Conservation (phyloP, 2,329 filamentous ascomycete genomes). For the Alternaria triticina region DNA sequence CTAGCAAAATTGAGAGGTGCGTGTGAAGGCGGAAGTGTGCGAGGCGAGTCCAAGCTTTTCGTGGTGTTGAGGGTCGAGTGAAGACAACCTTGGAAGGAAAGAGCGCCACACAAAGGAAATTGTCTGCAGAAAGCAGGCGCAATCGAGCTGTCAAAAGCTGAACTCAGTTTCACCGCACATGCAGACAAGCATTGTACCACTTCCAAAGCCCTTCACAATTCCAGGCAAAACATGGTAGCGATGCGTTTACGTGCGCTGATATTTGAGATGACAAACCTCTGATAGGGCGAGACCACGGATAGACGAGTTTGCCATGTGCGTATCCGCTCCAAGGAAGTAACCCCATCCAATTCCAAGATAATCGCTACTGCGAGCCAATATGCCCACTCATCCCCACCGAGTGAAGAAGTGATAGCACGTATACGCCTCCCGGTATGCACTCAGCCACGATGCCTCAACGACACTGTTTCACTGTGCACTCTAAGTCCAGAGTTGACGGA, state of each 20-base stretch:
- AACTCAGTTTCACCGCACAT: background rate
- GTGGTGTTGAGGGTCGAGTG: conserved; percentile 1
- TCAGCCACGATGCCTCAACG: too few species aligned
- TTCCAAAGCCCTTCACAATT: background rate
- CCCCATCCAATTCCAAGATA: background rate
- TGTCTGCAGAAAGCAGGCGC: background rate
- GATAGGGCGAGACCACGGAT: background rate
- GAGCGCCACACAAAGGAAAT: background rate
- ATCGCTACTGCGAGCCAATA: too few species aligned
- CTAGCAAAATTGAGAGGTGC: background rate
- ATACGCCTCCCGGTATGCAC: background rate
- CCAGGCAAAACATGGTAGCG: background rate
- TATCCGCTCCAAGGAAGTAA: background rate
- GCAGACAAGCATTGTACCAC: background rate
- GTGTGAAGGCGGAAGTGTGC: background rate
- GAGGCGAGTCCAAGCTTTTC: background rate
- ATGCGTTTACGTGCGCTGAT: background rate
- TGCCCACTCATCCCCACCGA: background rate
- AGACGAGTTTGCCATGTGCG: background rate
- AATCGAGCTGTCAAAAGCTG: background rate
- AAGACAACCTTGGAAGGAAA: background rate
- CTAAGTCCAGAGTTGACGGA: background rate
- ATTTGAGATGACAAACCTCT: background rate
- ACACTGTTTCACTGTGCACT: background rate
- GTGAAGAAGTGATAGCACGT: background rate